Evolutionary conservation across 176 grass and related monocot genomes (phyloP).

Genomic region (Oryza meyeriana): DNA sequence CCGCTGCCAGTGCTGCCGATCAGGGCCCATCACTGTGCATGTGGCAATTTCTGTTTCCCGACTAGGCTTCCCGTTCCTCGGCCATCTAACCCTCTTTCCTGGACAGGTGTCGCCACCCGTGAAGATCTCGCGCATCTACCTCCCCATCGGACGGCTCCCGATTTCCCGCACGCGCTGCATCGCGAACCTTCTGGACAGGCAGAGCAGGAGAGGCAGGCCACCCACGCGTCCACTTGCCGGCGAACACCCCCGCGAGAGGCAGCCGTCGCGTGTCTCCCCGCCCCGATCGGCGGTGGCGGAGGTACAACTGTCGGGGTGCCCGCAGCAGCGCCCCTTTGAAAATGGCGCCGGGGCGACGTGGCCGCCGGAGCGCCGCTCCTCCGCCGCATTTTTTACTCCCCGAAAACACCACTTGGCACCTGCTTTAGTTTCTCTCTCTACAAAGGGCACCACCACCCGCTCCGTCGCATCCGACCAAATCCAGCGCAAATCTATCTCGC

Average conservation of each 20-base stretch:
- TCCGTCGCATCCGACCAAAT: constrained; percentile 29
- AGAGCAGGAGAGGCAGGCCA: background rate
- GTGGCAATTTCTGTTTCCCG: background rate
- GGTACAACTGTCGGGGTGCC: constrained; percentile 40
- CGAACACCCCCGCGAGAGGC: constrained; percentile 12
- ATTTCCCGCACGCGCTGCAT: background rate
- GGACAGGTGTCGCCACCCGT: background rate
- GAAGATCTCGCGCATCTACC: background rate
- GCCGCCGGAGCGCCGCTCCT: constrained; percentile 38
- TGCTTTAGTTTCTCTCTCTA: background rate
- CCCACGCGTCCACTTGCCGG: constrained; percentile 25
- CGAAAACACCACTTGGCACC: constrained; percentile 7
- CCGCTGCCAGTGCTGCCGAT: too few relatives aligned
- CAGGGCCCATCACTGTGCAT: background rate
- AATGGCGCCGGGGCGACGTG: constrained; percentile 52
- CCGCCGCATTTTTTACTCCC: constrained; percentile 42
- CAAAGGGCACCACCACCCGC: constrained; percentile 10
- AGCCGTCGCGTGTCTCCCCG: too few relatives aligned
- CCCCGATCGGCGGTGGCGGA: constrained; percentile 27
- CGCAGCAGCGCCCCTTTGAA: constrained; percentile 33
- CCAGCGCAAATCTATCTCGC: background rate
- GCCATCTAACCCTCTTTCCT: background rate
- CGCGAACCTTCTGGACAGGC: background rate
- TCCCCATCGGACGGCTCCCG: background rate
- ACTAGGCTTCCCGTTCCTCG: background rate